Percentiles rank a stretch among this genome's conserved stretches.
Evolutionary conservation across 1,284 basidiomycete genomes (phyloP).

Genomic region (Apiotrichum mycotoxinovorans): DNA sequence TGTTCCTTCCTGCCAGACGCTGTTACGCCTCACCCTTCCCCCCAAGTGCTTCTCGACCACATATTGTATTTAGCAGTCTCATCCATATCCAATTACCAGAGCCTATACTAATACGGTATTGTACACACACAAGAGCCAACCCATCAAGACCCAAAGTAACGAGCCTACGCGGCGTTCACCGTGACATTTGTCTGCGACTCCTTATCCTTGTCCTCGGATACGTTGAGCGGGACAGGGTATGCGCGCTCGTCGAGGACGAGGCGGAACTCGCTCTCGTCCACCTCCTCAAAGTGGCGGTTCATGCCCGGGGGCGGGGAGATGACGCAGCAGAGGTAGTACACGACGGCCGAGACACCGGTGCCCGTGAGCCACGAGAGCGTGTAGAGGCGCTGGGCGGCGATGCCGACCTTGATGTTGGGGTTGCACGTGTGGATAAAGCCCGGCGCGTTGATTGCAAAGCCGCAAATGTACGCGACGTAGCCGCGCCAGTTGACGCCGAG

Average conservation of each 20-base stretch:
- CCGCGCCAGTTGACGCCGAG: conserved; percentile 68
- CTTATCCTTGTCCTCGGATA: not conserved
- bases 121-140: too few species aligned
- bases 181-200: not conserved
- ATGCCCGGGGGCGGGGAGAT: conserved; percentile 61
- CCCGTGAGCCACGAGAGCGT: conserved; percentile 68
- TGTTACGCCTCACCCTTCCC: too few species aligned
- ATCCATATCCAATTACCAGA: too few species aligned
- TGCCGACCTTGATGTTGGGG: conserved; percentile 58
- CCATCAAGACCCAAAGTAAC: too few species aligned
- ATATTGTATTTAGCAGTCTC: too few species aligned
- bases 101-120: too few species aligned
- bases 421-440: conserved; percentile 52
- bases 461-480: conserved; percentile 52
- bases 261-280: conserved; percentile 52
- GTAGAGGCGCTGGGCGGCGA: conserved; percentile 61
- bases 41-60: too few species aligned
- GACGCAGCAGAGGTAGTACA: conserved; percentile 62
- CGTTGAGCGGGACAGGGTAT: too few species aligned
- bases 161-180: too few species aligned
- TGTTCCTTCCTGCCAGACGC: too few species aligned
- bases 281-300: conserved; percentile 58
- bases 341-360: conserved; percentile 63
- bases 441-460: conserved; percentile 77
- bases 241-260: not conserved